phyloP scores from a whole-genome alignment of 1,284 basidiomycete species.

The Clitocybe nebularis region DNA sequence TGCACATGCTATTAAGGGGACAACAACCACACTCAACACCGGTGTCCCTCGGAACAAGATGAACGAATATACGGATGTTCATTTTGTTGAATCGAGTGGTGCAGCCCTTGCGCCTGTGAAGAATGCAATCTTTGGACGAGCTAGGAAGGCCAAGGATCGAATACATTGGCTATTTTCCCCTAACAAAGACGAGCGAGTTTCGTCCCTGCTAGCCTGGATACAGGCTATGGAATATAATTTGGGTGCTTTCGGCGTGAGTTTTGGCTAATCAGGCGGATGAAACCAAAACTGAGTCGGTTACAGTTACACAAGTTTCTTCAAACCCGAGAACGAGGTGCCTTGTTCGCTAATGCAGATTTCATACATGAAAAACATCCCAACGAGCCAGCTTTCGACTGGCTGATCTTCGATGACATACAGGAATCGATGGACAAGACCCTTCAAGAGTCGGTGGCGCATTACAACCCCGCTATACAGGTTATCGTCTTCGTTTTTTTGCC shows the following conservation, averaged over 20 bases:
- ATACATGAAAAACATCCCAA: conserved; percentile 43
- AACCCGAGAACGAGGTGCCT: conserved; percentile 64
- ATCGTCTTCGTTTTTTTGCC: conserved; percentile 70
- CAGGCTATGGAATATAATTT: conserved; percentile 52
- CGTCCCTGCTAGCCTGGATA: conserved; percentile 55
- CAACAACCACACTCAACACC: conserved; percentile 38
- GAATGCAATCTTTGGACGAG: conserved; percentile 52
- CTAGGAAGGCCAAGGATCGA: conserved; percentile 57
- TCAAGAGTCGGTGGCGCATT: conserved; percentile 72
- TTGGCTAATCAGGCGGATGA: too few species aligned
- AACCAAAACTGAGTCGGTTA: not conserved
- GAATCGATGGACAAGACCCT: conserved; percentile 60
- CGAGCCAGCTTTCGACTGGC: conserved; percentile 70
- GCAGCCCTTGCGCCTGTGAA: conserved; percentile 47
- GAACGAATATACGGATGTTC: conserved; percentile 41
- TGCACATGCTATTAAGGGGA: conserved; percentile 52
- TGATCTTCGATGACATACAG: conserved; percentile 61
- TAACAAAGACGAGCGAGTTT: conserved; percentile 62
- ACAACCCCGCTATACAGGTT: conserved; percentile 60
- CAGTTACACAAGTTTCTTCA: conserved; percentile 70
- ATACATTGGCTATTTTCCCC: conserved; percentile 69
- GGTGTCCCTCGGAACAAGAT: conserved; percentile 40
- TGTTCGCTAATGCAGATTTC: conserved; percentile 64
- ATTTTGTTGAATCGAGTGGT: conserved; percentile 56
- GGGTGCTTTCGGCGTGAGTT: conserved; percentile 57